Evolutionary conservation across 768 basidiomycete species (phyloP).

Genomic region (Hygrocybe coccinea): DNA sequence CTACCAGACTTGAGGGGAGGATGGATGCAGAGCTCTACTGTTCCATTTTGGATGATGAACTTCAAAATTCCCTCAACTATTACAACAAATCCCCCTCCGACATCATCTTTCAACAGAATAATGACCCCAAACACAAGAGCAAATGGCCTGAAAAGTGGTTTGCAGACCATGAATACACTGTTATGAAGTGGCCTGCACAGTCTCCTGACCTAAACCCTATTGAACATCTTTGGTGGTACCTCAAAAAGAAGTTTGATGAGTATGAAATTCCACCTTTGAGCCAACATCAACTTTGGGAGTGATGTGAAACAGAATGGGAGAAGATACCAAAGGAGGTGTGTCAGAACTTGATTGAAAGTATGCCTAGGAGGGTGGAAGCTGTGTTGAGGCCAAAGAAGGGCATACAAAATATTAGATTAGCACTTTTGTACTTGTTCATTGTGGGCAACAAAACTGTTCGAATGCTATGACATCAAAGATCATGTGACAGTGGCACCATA

Average conservation of each 20-base stretch:
- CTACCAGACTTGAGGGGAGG: conserved; percentile 16
- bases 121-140: conserved; percentile 35
- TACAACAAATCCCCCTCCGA: conserved; percentile 4
- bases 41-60: conserved; percentile 19
- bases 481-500: background rate
- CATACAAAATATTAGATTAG: conserved; percentile 10
- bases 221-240: conserved; percentile 24
- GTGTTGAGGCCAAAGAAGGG: conserved; percentile 11
- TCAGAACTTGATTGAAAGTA: conserved; percentile 11
- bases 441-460: conserved; percentile 3
- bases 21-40: conserved; percentile 22
- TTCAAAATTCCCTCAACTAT: conserved; percentile 12
- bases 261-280: conserved; percentile 11
- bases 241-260: conserved; percentile 10
- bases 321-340: background rate
- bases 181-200: conserved; percentile 23
- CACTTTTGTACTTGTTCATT: background rate
- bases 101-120: conserved; percentile 28
- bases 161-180: conserved; percentile 19
- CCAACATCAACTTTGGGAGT: conserved; percentile 21
- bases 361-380: conserved; percentile 12
- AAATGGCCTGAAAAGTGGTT: conserved; percentile 27
- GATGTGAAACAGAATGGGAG: conserved; percentile 27
- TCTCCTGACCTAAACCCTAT: conserved; percentile 30
- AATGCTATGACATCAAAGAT: background rate